Percentiles rank a stretch among this genome's conserved stretches.
phyloP scores from a whole-genome alignment of 228 moss, liverwort and hornwort species.

The Sphagnum fallax region DNA sequence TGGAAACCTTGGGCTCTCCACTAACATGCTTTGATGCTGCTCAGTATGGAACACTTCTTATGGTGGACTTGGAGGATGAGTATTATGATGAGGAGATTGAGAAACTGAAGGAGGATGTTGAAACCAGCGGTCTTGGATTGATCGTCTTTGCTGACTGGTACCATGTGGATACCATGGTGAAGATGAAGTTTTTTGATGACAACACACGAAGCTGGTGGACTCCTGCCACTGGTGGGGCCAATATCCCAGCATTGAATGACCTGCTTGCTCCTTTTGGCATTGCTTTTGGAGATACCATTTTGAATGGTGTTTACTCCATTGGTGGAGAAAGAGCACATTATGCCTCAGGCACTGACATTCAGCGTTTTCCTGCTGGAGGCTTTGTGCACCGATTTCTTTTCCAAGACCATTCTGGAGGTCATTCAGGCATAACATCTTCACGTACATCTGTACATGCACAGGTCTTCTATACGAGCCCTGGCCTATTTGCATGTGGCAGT shows the following conservation, averaged over 20 bases:
- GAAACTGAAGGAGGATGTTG: constrained; percentile 73
- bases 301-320: constrained; percentile 76
- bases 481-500: not conserved
- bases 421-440: constrained; percentile 67
- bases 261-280: constrained; percentile 85
- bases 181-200: constrained; percentile 95
- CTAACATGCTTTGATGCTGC: constrained; percentile 87
- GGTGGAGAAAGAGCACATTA: constrained; percentile 77
- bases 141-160: constrained; percentile 96
- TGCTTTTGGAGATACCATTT: constrained; percentile 89
- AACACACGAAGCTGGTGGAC: constrained; percentile 98
- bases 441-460: constrained; percentile 79
- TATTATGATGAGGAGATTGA: constrained; percentile 74
- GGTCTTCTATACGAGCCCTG: constrained; percentile 27
- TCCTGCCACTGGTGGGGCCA: constrained; percentile 88
- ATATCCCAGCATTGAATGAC: constrained; percentile 85
- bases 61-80: constrained; percentile 96
- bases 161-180: constrained; percentile 92
- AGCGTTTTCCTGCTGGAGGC: constrained; percentile 64
- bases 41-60: constrained; percentile 78
- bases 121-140: constrained; percentile 64
- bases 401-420: constrained; percentile 61
- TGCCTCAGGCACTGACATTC: constrained; percentile 73
- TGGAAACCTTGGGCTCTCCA: constrained; percentile 81
- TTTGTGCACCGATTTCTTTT: constrained; percentile 81